A percentile compares a stretch with the other conserved stretches of the same genome.
phyloP scores from a whole-genome alignment of 139 green algal genomes.

The Closterium sp. region DNA sequence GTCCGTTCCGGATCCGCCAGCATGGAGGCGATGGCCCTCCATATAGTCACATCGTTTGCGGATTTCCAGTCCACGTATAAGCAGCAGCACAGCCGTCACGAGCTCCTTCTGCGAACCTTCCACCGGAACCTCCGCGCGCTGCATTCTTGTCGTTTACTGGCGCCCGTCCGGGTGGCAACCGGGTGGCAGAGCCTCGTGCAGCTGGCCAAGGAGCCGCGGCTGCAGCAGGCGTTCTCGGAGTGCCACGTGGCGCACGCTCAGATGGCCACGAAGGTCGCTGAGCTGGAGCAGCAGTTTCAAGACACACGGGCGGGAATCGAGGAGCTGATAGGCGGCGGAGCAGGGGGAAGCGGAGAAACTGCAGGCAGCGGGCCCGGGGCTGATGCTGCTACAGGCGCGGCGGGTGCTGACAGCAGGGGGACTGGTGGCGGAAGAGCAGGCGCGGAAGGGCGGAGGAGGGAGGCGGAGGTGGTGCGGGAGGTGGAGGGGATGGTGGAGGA shows the following conservation, averaged over 20 bases:
- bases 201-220: conserved; percentile 13
- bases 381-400: background rate
- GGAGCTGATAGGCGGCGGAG: conserved; percentile 15
- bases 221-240: conserved; percentile 15
- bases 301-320: conserved; percentile 76
- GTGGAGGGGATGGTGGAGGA: conserved; percentile 78
- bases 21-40: conserved; percentile 84
- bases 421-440: no score
- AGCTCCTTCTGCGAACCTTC: conserved; percentile 69
- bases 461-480: background rate
- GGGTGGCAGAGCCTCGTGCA: conserved; percentile 11
- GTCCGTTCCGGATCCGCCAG: conserved; percentile 79
- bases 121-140: conserved; percentile 71
- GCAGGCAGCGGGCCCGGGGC: background rate
- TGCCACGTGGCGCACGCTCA: conserved; percentile 62
- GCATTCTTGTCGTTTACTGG: conserved; percentile 59
- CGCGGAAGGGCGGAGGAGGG: background rate
- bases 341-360: background rate
- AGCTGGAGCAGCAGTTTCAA: conserved; percentile 57
- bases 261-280: conserved; percentile 71
- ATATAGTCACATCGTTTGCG: conserved; percentile 64
- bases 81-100: conserved; percentile 59
- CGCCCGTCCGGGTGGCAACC: conserved; percentile 43
- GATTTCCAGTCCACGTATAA: conserved; percentile 62
- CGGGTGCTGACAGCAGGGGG: no score